Conservation (phyloP, 768 basidiomycete species). For the Jaapia argillacea region DNA sequence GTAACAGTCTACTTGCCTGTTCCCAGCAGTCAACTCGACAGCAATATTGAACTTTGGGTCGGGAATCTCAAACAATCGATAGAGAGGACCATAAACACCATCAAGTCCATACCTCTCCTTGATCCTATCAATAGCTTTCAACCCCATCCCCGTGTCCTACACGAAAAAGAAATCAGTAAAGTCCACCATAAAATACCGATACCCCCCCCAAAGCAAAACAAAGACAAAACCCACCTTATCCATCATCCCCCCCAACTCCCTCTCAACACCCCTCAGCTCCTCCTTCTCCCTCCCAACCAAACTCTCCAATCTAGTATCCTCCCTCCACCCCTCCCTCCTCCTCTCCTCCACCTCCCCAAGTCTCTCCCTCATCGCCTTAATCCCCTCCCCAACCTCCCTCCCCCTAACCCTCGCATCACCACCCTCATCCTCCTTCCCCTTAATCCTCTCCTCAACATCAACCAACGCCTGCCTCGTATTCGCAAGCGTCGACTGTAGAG, state of each 20-base stretch:
- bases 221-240: constrained; percentile 64
- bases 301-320: constrained; percentile 82
- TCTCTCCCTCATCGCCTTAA: constrained; percentile 52
- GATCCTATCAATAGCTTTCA: constrained; percentile 80
- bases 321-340: constrained; percentile 90
- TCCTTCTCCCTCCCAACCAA: constrained; percentile 67
- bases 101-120: constrained; percentile 62
- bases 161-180: constrained; percentile 3
- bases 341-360: constrained; percentile 63
- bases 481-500: constrained; percentile 39
- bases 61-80: constrained; percentile 84
- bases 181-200: constrained; percentile 5
- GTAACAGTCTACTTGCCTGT: constrained; percentile 48
- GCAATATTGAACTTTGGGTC: constrained; percentile 87
- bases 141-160: constrained; percentile 85
- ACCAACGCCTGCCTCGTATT: constrained; percentile 34
- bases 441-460: constrained; percentile 51
- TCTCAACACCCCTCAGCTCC: constrained; percentile 74
- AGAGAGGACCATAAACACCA: constrained; percentile 91
- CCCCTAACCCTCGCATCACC: constrained; percentile 54
- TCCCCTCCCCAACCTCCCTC: constrained; percentile 51
- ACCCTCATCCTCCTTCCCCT: constrained; percentile 43
- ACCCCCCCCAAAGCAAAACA: neutral
- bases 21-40: constrained; percentile 91
- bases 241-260: constrained; percentile 82